Conservation (phyloP, 2,329 filamentous ascomycete species). For the Sporothrix pseudoabietina region DNA sequence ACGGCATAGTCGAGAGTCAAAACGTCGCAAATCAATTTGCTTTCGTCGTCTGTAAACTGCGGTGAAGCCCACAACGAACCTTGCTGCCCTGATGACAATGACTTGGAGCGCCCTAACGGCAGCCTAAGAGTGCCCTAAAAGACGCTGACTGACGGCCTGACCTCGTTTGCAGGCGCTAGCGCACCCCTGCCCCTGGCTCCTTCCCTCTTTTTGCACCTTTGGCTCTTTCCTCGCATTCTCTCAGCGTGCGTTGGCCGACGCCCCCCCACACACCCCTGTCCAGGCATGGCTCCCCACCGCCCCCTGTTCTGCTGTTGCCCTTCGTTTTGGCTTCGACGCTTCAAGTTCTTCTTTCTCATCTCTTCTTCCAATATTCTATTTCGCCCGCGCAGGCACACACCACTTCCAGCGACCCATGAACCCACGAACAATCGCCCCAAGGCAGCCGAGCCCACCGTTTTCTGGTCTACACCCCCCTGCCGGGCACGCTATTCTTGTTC, state of each 20-base stretch:
- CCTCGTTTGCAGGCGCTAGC: constrained; percentile 13
- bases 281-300: constrained; percentile 1
- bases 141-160: constrained; percentile 12
- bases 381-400: neutral
- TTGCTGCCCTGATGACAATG: neutral
- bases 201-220: neutral
- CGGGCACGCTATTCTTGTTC: constrained; percentile 29
- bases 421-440: neutral
- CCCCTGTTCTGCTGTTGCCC: neutral
- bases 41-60: neutral
- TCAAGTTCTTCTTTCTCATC: no score
- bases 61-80: neutral
- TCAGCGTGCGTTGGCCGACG: neutral
- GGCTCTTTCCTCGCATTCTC: neutral
- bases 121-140: neutral
- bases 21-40: neutral
- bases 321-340: neutral
- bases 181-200: constrained; percentile 23
- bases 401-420: neutral
- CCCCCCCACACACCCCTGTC: constrained; percentile 21
- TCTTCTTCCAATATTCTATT: constrained; percentile 12
- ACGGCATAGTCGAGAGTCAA: neutral
- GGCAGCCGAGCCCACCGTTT: constrained; percentile 22
- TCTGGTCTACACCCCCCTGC: neutral
- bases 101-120: no score